Conservation (phyloP, 208 protist species). For the Zelonia costaricensis region DNA sequence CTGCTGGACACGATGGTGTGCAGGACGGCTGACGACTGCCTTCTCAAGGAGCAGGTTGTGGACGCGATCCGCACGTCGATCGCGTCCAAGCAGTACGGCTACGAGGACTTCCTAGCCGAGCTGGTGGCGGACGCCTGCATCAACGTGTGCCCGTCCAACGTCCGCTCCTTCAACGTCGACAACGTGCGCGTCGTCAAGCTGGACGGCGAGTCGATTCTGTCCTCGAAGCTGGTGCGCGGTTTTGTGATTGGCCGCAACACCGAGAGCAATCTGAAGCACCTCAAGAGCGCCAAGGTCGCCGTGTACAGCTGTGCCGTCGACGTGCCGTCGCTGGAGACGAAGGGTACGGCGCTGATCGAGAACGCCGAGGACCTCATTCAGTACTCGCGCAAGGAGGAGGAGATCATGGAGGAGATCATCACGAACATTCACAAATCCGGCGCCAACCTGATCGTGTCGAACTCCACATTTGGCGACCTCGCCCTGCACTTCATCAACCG, state of each 20-base stretch:
- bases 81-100: slow-evolving; percentile 97
- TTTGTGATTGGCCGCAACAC: slow-evolving; percentile 97
- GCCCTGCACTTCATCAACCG: slow-evolving; percentile 99
- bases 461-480: slow-evolving; percentile 97
- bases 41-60: slow-evolving; percentile 77
- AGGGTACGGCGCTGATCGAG: slow-evolving; percentile 98
- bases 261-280: slow-evolving; percentile 92
- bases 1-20: slow-evolving; percentile 81
- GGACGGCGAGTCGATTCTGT: slow-evolving; percentile 94
- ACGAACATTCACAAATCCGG: slow-evolving; percentile 96
- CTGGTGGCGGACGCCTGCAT: slow-evolving; percentile 97
- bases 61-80: slow-evolving; percentile 84
- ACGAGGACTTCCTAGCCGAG: slow-evolving; percentile 94
- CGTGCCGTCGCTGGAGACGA: slow-evolving; percentile 97
- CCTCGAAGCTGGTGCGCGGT: slow-evolving; percentile 95
- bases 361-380: slow-evolving; percentile 98
- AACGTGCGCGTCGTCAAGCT: slow-evolving; percentile 99
- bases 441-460: slow-evolving; percentile 98
- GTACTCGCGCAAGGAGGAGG: slow-evolving; percentile 98
- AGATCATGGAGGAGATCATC: slow-evolving; percentile 97
- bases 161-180: slow-evolving; percentile 98
- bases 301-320: slow-evolving; percentile 98
- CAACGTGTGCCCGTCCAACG: slow-evolving; percentile 96
- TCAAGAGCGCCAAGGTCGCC: slow-evolving; percentile 97
- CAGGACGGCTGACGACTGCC: slow-evolving; percentile 81